These are phyloP conservation scores for bread wheat (Triticum aestivum) DNA, from an alignment of 176 grass and related monocot genomes.

Conservation along the genomic window DNA sequence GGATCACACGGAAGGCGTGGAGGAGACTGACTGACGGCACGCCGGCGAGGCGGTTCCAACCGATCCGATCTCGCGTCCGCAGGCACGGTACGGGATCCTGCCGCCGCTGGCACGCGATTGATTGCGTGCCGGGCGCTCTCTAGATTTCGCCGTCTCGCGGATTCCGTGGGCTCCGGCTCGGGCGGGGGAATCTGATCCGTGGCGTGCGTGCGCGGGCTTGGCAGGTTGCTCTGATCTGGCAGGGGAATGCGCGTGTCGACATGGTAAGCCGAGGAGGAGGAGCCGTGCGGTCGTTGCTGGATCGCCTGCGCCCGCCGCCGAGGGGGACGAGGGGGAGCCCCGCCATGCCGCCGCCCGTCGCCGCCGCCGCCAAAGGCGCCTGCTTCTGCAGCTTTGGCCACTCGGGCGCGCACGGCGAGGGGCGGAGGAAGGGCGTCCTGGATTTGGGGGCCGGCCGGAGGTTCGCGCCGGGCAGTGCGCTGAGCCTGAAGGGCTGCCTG, in stretches of 20 bases:
- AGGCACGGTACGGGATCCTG: constrained; percentile 31
- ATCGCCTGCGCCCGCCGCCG: constrained; percentile 30
- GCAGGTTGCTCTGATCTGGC: constrained; percentile 24
- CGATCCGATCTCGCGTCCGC: constrained; percentile 23
- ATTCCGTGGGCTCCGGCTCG: background rate
- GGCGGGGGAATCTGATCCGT: constrained; percentile 15
- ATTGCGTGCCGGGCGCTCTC: background rate
- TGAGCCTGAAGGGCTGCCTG: constrained; percentile 56
- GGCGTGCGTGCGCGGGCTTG: background rate
- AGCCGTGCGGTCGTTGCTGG: constrained; percentile 47
- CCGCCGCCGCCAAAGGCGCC: constrained; percentile 26
- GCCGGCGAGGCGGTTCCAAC: constrained; percentile 14
- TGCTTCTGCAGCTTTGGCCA: constrained; percentile 45
- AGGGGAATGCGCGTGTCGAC: constrained; percentile 55
- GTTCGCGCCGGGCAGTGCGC: constrained; percentile 26
- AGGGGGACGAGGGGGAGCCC: constrained; percentile 26
- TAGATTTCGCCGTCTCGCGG: background rate
- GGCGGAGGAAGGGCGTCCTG: constrained; percentile 32
- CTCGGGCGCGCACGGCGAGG: constrained; percentile 28
- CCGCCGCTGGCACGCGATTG: too few relatives aligned
- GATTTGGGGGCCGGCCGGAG: constrained; percentile 42
- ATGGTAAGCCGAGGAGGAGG: constrained; percentile 64
- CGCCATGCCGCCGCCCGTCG: constrained; percentile 19
- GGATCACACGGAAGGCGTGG: constrained; percentile 37
- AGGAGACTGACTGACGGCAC: background rate